Conservation (phyloP, 192 early-diverging fungal species). For the Phlyctochytrium arcticum region DNA sequence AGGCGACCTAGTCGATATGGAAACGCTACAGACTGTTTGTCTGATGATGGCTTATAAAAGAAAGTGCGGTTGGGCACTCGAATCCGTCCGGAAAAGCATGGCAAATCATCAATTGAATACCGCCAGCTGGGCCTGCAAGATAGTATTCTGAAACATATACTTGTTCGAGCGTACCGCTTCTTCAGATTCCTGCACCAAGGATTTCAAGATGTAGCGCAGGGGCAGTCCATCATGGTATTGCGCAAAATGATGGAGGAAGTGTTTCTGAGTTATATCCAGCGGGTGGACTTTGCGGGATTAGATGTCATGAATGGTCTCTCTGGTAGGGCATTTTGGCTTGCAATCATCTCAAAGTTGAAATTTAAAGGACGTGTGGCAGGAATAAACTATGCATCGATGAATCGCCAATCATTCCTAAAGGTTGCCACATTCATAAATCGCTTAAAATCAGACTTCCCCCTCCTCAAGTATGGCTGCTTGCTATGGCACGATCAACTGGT, state of each 20-base stretch:
- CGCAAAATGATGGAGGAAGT: conserved; percentile 21
- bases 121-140: conserved; percentile 8
- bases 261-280: conserved; percentile 14
- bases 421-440: conserved; percentile 12
- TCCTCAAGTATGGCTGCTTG: not conserved
- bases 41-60: no score
- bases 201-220: not conserved
- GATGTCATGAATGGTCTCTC: conserved; percentile 16
- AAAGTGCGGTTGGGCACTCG: conserved; percentile 23
- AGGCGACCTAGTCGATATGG: no score
- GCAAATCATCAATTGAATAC: conserved; percentile 10
- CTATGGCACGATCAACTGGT: conserved; percentile 32
- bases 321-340: conserved; percentile 2
- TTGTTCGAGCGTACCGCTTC: not conserved
- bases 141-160: conserved; percentile 1
- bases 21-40: no score
- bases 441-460: conserved; percentile 10
- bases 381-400: conserved; percentile 7
- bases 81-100: not conserved
- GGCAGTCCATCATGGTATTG: not conserved
- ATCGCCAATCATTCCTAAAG: not conserved
- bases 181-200: conserved; percentile 25
- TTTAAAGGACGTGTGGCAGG: conserved; percentile 6
- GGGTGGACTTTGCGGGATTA: conserved; percentile 11
- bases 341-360: not conserved